Evolutionary conservation across 306 rosid species (phyloP).

Genomic region (Ormosia emarginata): DNA sequence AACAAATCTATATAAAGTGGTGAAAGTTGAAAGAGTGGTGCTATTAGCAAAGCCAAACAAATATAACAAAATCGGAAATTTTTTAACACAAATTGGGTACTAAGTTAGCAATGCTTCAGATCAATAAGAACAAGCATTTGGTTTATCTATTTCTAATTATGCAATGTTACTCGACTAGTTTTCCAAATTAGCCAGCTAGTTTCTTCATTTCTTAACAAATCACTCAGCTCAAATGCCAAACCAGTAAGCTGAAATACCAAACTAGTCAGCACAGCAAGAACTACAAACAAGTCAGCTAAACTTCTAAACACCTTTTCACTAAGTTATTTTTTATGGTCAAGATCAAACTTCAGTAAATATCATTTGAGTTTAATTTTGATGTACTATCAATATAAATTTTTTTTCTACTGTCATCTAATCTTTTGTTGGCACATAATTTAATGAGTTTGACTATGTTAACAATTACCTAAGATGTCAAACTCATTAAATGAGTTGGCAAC

Average conservation of each 20-base stretch:
- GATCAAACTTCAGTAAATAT: not conserved
- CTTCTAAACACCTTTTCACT: not conserved
- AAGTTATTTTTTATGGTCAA: not conserved
- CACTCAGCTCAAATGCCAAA: not conserved
- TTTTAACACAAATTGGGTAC: not conserved
- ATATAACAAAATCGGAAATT: not conserved
- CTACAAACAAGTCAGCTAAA: not conserved
- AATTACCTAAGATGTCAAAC: no score
- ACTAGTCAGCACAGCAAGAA: not conserved
- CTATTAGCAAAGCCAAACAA: not conserved
- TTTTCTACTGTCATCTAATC: no score
- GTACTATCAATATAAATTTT: no score
- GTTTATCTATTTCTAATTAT: not conserved
- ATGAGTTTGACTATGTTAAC: no score
- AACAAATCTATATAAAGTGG: not conserved
- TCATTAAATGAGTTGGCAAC: no score
- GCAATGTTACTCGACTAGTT: not conserved
- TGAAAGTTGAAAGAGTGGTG: not conserved
- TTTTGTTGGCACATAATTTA: no score
- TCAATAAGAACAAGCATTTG: not conserved
- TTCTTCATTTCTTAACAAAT: constrained; percentile 3
- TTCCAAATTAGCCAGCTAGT: not conserved
- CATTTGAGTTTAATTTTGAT: not conserved
- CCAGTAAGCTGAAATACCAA: not conserved
- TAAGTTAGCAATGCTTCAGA: not conserved